Percentiles rank a stretch among this genome's conserved stretches.
Evolutionary conservation across 108 stramenopile genomes (phyloP).

Genomic region (Fistulifera pelliculosa): DNA sequence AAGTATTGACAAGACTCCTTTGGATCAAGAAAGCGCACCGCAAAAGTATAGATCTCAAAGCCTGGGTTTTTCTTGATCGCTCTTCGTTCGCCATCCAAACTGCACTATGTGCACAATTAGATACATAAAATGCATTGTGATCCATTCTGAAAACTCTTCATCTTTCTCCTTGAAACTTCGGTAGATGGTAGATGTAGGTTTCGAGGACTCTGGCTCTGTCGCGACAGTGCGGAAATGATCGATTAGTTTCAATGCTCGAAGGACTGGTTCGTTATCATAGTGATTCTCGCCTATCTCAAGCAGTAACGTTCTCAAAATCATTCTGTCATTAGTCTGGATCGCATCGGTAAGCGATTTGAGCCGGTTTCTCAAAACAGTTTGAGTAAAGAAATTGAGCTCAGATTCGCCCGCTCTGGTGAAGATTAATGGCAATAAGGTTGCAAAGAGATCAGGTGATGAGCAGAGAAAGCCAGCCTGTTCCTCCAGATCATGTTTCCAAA

Average conservation of each 20-base stretch:
- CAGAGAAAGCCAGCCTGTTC: constrained; percentile 42
- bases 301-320: too few species aligned
- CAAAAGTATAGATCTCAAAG: constrained; percentile 39
- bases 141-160: constrained; percentile 35
- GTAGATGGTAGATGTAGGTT: too few species aligned
- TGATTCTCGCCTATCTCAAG: too few species aligned
- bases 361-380: constrained; percentile 27
- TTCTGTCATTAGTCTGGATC: constrained; percentile 6
- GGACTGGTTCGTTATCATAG: too few species aligned
- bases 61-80: constrained; percentile 36
- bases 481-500: constrained; percentile 21
- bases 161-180: not conserved
- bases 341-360: constrained; percentile 16
- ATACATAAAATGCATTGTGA: constrained; percentile 68
- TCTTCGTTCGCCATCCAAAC: constrained; percentile 36
- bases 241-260: too few species aligned
- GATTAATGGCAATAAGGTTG: constrained; percentile 42
- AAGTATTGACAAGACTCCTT: constrained; percentile 53
- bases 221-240: too few species aligned
- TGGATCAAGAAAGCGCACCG: constrained; percentile 44
- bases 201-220: too few species aligned
- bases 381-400: constrained; percentile 46
- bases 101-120: constrained; percentile 69
- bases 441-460: constrained; percentile 37
- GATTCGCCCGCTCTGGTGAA: constrained; percentile 33